Conservation (phyloP, 805 yeast genomes). For the Wickerhamomyces chambardii region DNA sequence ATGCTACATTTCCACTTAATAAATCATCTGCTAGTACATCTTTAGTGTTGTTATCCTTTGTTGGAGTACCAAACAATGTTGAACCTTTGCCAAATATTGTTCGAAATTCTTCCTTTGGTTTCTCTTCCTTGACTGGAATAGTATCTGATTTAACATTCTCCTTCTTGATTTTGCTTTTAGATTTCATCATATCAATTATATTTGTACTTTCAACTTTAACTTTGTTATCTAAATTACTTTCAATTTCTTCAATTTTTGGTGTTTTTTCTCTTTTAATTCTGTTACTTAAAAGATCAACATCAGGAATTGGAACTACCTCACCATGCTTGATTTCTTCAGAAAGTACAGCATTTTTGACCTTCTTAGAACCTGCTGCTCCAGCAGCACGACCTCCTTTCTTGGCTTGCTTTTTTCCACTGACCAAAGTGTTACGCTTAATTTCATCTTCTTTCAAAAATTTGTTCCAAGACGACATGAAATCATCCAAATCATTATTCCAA, state of each 20-base stretch:
- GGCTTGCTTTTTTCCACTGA: conserved; percentile 34
- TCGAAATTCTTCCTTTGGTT: conserved; percentile 18
- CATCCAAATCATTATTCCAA: conserved; percentile 81
- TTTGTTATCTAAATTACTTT: conserved; percentile 1
- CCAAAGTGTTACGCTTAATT: conserved; percentile 41
- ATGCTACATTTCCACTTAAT: not conserved
- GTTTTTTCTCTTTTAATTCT: conserved; percentile 2
- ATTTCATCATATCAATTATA: too few relatives aligned
- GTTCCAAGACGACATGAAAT: conserved; percentile 57
- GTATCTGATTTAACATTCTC: too few relatives aligned
- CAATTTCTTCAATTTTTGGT: conserved; percentile 12
- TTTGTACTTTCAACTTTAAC: not conserved
- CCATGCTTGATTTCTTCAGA: conserved; percentile 12
- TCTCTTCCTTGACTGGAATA: conserved; percentile 17
- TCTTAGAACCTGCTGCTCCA: conserved; percentile 9
- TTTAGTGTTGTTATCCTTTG: conserved; percentile 3
- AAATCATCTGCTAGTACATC: conserved; percentile 6
- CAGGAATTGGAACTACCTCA: conserved; percentile 16
- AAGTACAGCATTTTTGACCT: conserved; percentile 5
- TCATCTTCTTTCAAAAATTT: conserved; percentile 60
- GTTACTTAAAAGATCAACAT: conserved; percentile 7
- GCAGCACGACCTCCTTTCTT: conserved; percentile 5
- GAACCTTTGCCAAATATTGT: conserved; percentile 25
- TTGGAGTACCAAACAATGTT: conserved; percentile 20
- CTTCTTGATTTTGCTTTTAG: conserved; percentile 10